Base-by-base conservation (phyloP, 2,329 filamentous ascomycete species). In the Decorospora gaudefroyi region DNA sequence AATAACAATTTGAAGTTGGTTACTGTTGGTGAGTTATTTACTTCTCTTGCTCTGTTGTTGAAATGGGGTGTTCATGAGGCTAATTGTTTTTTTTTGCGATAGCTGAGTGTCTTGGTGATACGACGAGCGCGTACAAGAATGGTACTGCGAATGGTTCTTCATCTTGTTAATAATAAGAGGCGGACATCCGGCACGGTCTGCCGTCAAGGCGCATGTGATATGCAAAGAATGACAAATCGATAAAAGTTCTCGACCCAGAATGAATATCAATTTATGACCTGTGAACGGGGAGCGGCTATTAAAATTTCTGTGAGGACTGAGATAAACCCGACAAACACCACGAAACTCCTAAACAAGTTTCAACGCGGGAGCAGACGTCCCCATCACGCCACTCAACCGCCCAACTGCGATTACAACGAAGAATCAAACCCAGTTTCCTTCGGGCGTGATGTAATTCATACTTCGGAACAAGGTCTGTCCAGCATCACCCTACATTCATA, bases 1-100 rank as follows among this genome's bases (percentile, higher is more conserved):
- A 57, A 53, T 30, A 69, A 69, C 16, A 64, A 63, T 31, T 23
- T 69, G 37, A 67, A 67, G 57, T 15, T 69, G 16, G 66, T 69
- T 6, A 69, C 65, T 31, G 64, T 68, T 31, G 64, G 62, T 66
- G 30, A 56, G 62, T 66, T 22, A 4, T 10, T 13, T 27, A 8
- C 7, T 31, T n/a, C 19, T 2, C 12, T 32, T 6, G 19, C 3
- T 23, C 15, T 31, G 3, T 26, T 7, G 4, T 4, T 18, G 3
- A n/a, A n/a, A n/a, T n/a, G n/a, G n/a, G n/a, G n/a, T n/a, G 10
- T 6, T 11, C n/a, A 16, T 50, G 11, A 42, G 25, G 45, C 52
- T 59, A 49, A 60, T 25, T 11, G 2, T 19, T 0, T 26, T 6
- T 26, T 36, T 10, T 25, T n/a, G n/a, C n/a, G n/a, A n/a, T n/a